These are phyloP conservation scores for Suillus occidentalis DNA, from an alignment of 768 basidiomycete genomes.

Conservation along the genomic window DNA sequence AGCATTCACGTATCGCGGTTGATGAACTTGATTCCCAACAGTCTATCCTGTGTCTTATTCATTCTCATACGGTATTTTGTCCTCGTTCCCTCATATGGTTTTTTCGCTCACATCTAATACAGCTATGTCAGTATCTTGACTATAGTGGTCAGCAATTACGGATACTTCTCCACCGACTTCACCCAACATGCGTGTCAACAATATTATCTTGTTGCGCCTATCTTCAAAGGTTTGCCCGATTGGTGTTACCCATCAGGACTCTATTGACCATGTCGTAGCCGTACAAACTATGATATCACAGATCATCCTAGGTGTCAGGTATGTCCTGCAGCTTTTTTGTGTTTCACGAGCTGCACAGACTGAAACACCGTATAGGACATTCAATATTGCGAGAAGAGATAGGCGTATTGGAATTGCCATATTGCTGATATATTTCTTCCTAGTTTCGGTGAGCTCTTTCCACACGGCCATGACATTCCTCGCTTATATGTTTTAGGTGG, in stretches of 20 bases:
- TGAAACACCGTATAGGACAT: constrained; percentile 39
- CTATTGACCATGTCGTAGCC: neutral
- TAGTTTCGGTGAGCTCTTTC: constrained; percentile 40
- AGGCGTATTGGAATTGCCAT: constrained; percentile 40
- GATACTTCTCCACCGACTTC: too few relatives aligned
- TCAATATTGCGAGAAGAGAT: constrained; percentile 55
- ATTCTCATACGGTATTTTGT: too few relatives aligned
- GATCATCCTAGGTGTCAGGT: neutral
- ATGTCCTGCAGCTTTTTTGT: neutral
- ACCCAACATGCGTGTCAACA: too few relatives aligned
- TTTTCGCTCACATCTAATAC: too few relatives aligned
- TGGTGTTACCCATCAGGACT: neutral
- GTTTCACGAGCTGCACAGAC: neutral
- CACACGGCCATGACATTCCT: neutral
- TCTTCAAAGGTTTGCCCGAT: too few relatives aligned
- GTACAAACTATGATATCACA: neutral
- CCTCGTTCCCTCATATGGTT: too few relatives aligned
- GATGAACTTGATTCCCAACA: too few relatives aligned
- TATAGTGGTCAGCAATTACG: too few relatives aligned
- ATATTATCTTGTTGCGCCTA: too few relatives aligned
- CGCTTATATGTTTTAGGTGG: constrained; percentile 38
- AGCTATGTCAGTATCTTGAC: too few relatives aligned
- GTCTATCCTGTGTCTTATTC: too few relatives aligned
- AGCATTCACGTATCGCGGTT: too few relatives aligned
- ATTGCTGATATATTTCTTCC: constrained; percentile 37